Percentiles rank a stretch among this genome's conserved stretches.
Evolutionary conservation across 2,329 filamentous ascomycete species (phyloP).

Genomic region (Botrytis medusae): DNA sequence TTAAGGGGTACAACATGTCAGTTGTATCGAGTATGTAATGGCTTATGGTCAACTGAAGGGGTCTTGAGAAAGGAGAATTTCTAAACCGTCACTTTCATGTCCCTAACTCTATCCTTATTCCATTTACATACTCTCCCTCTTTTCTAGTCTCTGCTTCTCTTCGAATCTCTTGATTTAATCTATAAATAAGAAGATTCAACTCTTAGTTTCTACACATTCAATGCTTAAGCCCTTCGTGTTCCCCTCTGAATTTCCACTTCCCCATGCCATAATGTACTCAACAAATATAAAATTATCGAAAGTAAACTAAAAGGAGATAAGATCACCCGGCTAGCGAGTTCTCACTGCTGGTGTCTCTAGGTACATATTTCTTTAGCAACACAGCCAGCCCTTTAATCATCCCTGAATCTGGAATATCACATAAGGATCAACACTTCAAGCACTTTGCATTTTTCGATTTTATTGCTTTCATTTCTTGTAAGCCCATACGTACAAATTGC

Average conservation of each 20-base stretch:
- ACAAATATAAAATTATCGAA: not conserved
- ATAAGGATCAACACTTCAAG: not conserved
- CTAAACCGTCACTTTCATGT: too few relatives aligned
- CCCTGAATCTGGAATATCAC: not conserved
- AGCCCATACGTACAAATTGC: not conserved
- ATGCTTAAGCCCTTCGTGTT: not conserved
- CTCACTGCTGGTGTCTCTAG: not conserved
- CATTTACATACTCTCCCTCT: not conserved
- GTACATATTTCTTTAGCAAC: not conserved
- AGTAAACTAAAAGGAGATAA: not conserved
- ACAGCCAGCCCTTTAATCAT: not conserved
- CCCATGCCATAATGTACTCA: not conserved
- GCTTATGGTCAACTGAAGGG: too few relatives aligned
- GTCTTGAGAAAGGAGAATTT: too few relatives aligned
- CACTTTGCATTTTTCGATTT: not conserved
- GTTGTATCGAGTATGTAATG: not conserved
- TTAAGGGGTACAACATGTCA: too few relatives aligned
- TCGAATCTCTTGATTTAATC: not conserved
- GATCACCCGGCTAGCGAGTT: not conserved
- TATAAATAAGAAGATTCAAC: accelerated
- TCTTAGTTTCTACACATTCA: not conserved
- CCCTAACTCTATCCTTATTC: not conserved
- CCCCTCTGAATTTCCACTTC: not conserved
- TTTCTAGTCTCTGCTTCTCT: not conserved
- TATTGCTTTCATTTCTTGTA: not conserved